These are phyloP conservation scores for Quercus gilva DNA, from an alignment of 306 rosid genomes.

Conservation along the genomic window DNA sequence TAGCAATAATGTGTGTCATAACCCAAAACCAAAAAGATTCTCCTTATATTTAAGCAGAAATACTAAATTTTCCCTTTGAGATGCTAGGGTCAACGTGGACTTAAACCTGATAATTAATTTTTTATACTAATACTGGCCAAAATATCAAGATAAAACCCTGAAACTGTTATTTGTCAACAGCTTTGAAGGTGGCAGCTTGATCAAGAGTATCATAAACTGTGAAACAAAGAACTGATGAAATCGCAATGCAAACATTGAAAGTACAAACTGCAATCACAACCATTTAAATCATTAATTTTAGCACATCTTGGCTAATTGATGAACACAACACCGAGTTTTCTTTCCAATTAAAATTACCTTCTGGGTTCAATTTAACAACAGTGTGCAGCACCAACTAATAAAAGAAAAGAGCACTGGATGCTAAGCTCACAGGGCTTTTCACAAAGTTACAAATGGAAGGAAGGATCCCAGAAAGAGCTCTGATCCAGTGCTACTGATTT, in stretches of 20 bases:
- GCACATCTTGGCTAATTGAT: constrained; percentile 3
- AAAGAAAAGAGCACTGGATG: constrained; percentile 32
- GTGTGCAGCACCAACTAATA: constrained; percentile 3
- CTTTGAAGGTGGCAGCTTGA: neutral
- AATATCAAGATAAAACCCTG: neutral
- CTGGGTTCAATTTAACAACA: constrained; percentile 17
- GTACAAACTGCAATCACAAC: neutral
- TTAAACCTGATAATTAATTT: no score
- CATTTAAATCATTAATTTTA: neutral
- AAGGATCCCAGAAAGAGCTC: constrained; percentile 24
- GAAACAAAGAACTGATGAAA: neutral
- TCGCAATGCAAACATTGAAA: neutral
- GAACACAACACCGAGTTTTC: constrained; percentile 37
- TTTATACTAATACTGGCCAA: no score
- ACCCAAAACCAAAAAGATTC: no score
- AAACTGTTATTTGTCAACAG: neutral
- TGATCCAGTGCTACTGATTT: constrained; percentile 21
- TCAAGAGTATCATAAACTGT: neutral
- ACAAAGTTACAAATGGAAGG: constrained; percentile 30
- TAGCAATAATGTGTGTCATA: no score
- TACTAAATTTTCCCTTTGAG: no score
- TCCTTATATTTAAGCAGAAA: no score
- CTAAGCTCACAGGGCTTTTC: constrained; percentile 33
- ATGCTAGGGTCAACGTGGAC: no score
- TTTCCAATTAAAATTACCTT: constrained; percentile 28